Evolutionary conservation across 768 basidiomycete genomes (phyloP).

Genomic region (Leccinellum albellum): DNA sequence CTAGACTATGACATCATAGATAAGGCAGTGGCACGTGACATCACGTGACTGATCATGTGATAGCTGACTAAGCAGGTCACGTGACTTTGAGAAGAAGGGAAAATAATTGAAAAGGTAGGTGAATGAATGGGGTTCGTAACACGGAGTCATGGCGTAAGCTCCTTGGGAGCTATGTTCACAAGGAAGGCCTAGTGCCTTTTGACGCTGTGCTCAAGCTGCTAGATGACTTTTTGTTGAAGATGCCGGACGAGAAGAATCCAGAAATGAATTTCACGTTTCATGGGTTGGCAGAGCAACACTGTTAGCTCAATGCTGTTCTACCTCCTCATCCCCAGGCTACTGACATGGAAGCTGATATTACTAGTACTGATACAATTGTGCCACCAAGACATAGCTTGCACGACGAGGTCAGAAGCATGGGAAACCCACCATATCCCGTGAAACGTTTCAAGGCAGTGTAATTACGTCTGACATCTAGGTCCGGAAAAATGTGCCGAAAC

Average conservation of each 20-base stretch:
- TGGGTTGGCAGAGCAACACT: neutral
- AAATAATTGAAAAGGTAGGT: no score
- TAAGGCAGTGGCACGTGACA: no score
- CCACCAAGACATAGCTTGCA: neutral
- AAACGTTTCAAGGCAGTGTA: neutral
- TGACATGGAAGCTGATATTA: no score
- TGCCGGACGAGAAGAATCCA: neutral
- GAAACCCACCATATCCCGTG: neutral
- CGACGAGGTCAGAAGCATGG: neutral
- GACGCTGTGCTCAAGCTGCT: neutral
- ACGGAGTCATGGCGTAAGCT: neutral
- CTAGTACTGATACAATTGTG: neutral
- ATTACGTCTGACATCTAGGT: no score
- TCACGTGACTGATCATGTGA: no score
- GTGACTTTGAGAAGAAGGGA: no score
- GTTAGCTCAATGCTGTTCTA: neutral
- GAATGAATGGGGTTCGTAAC: no score
- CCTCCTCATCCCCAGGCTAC: neutral
- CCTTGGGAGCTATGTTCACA: neutral
- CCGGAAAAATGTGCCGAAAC: no score
- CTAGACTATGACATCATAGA: no score
- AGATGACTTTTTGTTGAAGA: neutral
- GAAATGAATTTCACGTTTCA: neutral
- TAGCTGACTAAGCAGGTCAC: no score
- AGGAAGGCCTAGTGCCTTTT: neutral